A percentile compares a stretch with the other conserved stretches of the same genome.
Conservation (phyloP, 2,329 filamentous ascomycete species). For the Sarocladium kiliense region DNA sequence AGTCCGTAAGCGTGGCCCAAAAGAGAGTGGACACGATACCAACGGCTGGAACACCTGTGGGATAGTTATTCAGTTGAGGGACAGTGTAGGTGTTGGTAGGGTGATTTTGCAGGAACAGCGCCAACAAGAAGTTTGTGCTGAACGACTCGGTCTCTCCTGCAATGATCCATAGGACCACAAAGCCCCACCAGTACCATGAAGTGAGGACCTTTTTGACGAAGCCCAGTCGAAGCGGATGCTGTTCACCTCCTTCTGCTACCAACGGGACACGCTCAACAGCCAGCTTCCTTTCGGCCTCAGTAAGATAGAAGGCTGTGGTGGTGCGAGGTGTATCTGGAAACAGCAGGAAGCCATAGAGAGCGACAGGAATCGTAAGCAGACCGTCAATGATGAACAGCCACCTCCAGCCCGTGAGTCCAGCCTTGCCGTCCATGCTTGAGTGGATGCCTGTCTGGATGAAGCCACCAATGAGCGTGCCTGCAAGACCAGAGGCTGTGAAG, state of each 20-base stretch:
- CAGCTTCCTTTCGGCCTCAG: slow-evolving; percentile 13
- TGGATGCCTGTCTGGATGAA: slow-evolving; percentile 61
- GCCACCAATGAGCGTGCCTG: slow-evolving; percentile 47
- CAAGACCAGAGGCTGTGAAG: slow-evolving; percentile 56
- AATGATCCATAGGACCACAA: slow-evolving; percentile 63
- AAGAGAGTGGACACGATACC: slow-evolving; percentile 59
- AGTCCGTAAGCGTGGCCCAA: slow-evolving; percentile 65
- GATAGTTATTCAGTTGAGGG: slow-evolving; percentile 50
- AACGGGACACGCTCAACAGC: slow-evolving; percentile 20
- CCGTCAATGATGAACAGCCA: slow-evolving; percentile 43
- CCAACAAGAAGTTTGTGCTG: slow-evolving; percentile 55
- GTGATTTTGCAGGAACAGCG: slow-evolving; percentile 44
- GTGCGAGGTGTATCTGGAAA: slow-evolving; percentile 26
- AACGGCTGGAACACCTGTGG: slow-evolving; percentile 49
- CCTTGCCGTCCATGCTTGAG: slow-evolving; percentile 29
- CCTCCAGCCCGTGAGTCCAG: slow-evolving; percentile 34
- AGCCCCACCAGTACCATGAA: slow-evolving; percentile 63
- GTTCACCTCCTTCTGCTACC: slow-evolving; percentile 17
- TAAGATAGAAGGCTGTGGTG: slow-evolving; percentile 14
- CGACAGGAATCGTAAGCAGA: slow-evolving; percentile 24
- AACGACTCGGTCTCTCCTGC: slow-evolving; percentile 69
- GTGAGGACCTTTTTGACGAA: slow-evolving; percentile 52
- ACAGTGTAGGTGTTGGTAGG: slow-evolving; percentile 38
- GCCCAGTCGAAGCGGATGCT: slow-evolving; percentile 37
- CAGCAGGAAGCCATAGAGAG: slow-evolving; percentile 22